Base-by-base conservation (phyloP, 2,329 filamentous ascomycete species). In the Hymenoscyphus linearis region DNA sequence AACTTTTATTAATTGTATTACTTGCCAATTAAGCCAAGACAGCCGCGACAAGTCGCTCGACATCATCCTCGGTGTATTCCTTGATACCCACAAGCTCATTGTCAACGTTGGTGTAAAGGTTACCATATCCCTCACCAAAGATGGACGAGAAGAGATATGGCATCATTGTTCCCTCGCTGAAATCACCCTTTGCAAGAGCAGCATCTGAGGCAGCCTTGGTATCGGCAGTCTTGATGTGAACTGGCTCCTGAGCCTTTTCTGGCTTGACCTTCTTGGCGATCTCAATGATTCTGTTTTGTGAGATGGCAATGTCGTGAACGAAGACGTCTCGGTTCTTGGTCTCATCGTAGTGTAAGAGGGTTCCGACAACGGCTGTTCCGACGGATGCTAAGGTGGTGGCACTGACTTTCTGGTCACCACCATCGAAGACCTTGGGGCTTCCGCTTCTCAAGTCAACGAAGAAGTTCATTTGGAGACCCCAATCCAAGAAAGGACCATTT, bases 401-500 rank as follows among this genome's bases (percentile, higher is more conserved):
- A 55, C 76, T 80, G 69, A 85, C 80, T 7, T 71, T 63, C 2
- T 65, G 62, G 35, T 84, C 74, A 0, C 85, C 84, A 1, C 78
- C 79, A 62, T 85, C 79, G 60, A 75, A 78, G 0, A 86, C 67
- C 0, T 67, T 74, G 0, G 76, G 74, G 40, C 74, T 76, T 1
- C 75, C 73, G 1, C 74, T 71, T n/a, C 76, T 74, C 1, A 76
- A 62, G 60, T 82, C 75, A 1, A 83, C 57, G 4, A 83, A 55
- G 66, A 85, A 80, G 2, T 72, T 72, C 1, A 40, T 66, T 63
- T 70, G 40, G 4, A 79, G 55, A 7, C 76, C 77, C 83, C 81
- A 86, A 70, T 88, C 85, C 60, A 87, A 79, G 72, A 88, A 87
- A 0, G 76, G 71, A 0, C 80, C 80, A 58, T 76, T 83, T 26